Conservation (phyloP, 2,329 filamentous ascomycete genomes). For the Talaromyces sp. region DNA sequence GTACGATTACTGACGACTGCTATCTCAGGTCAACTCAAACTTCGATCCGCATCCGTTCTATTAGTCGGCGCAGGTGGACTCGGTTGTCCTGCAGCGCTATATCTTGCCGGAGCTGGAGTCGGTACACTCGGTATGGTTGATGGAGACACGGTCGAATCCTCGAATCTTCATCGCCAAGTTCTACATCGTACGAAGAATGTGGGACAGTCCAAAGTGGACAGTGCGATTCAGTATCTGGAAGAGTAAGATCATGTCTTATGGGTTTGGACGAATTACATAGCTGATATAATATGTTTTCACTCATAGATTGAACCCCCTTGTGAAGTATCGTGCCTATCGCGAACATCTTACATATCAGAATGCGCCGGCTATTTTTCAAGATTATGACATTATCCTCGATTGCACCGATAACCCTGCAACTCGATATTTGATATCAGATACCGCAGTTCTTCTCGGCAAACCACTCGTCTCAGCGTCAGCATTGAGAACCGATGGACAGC, state of each 20-base stretch:
- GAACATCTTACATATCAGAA: constrained; percentile 67
- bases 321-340: constrained; percentile 62
- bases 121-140: constrained; percentile 82
- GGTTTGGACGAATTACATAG: background rate
- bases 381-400: constrained; percentile 84
- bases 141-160: constrained; percentile 81
- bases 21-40: constrained; percentile 66
- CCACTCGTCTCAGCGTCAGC: constrained; percentile 87
- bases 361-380: constrained; percentile 62
- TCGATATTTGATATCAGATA: constrained; percentile 88
- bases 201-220: constrained; percentile 77
- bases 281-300: background rate
- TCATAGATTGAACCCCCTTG: constrained; percentile 67
- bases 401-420: constrained; percentile 93
- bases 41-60: constrained; percentile 70
- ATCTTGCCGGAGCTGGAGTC: constrained; percentile 84
- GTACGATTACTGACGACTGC: background rate
- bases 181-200: constrained; percentile 71
- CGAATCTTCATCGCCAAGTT: constrained; percentile 91
- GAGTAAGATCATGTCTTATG: constrained; percentile 42
- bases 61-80: constrained; percentile 86
- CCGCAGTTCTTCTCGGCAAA: constrained; percentile 75
- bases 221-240: constrained; percentile 62
- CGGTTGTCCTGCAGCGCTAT: constrained; percentile 89
- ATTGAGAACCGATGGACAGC: constrained; percentile 81